Evolutionary conservation across 1,284 basidiomycete species (phyloP), one percentile per base, ranked within the genome.

Genomic region (Moesziomyces sp.): DNA sequence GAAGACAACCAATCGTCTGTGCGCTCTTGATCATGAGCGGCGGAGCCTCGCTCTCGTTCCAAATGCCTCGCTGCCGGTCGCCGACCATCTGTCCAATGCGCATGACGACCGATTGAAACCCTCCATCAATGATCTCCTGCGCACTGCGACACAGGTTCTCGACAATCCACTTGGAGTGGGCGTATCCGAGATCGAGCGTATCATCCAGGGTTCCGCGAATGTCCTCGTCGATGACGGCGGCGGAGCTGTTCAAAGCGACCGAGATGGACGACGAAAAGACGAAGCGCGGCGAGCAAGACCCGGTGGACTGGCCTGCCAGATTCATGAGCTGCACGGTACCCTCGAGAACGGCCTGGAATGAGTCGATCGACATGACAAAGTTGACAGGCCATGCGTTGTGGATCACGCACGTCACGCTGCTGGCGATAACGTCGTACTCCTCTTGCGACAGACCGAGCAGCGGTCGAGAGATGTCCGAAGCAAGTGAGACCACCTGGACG

Each of bases 191-290:
- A 8, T 79, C 78, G 16, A 85, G 84, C 0, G 87, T 86, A 34
- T 85, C 82, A 1, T 69, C 77, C 0, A 87, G 85, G 34, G 85
- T 70, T 3, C 79, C 61, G 3, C 85, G 80, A 52, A 87, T 85
- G 11, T 80, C 80, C 65, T 89, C 88, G 2, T 80, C 74, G 3
- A 86, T 85, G 18, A 74, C 52, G 54, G n/a, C 83, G 54, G 56
- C 56, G 55, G 67, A 52, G 64, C n/a, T 84, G 84, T 83, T 81
- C 65, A 80, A 74, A 3, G 80, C 82, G 19, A 77, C 85, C 35
- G 88, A 87, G 53, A 89, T 86, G 7, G 87, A 88, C 2, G 88
- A 89, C n/a, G 87, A 87, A 78, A 90, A 89, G 84, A 87, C 87
- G 80, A 89, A 89, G 2, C 82, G 78, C 23, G 86, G 83, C 11